Evolutionary conservation across 129 eudicot species (phyloP), one percentile per base, ranked within the genome.

Genomic region (Pittosporum tobira): DNA sequence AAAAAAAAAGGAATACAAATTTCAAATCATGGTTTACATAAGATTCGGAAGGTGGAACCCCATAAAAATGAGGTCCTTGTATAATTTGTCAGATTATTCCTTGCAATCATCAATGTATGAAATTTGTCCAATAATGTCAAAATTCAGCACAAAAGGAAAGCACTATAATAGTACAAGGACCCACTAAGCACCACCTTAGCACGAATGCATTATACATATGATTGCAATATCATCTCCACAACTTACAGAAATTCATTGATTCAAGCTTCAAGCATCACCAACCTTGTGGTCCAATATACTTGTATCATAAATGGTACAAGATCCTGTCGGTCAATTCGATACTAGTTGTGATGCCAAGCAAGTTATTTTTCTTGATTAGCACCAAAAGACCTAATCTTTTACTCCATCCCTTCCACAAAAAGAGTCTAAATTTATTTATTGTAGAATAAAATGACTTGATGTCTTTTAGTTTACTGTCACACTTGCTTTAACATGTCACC

Each of bases 1-100:
- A 26, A n/a, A 71, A 66, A 31, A 51, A 6, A 37, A 28, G 62
- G 16, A 36, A 49, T 22, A 28, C n/a, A 50, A 51, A 16, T 15
- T 50, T 55, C 10, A 50, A 1, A 47, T 53, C 18, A 63, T 20
- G 52, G 62, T 59, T 43, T 52, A 59, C 31, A 14, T 42, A 63
- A 16, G 44, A 63, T 15, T 53, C 30, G 3, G 54, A 43, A 8
- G 54, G 18, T 22, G 24, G 36, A 22, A 29, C 45, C 38, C 11
- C 8, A n/a, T n/a, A 27, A 12, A 62, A 53, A 42, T 1, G 36
- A 53, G 10, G 54, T 40, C 25, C 31, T 37, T 37, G 59, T 6
- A 48, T 37, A 50, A 38, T 15, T 34, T 50, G 9, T 15, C 7
- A 18, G 13, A 9, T 57, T 20, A 0, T 57, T 22, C 2, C 0